phyloP scores from a whole-genome alignment of 805 yeast genomes.

The Suhomyces faveliae region DNA sequence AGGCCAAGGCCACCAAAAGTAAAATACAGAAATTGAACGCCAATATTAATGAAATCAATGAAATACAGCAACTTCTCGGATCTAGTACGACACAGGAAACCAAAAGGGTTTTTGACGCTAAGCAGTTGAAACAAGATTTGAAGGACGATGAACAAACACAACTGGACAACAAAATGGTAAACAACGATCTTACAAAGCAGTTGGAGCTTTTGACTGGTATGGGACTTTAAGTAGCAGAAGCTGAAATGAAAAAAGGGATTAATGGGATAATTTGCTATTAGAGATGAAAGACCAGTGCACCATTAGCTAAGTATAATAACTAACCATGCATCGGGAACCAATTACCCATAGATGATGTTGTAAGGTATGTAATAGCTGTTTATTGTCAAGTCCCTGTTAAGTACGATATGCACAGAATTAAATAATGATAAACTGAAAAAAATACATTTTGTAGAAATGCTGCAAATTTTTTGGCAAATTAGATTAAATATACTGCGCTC shows the following conservation, averaged over 20 bases:
- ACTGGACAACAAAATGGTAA: conserved; percentile 30
- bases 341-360: no score
- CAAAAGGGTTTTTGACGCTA: conserved; percentile 33
- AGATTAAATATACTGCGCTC: no score
- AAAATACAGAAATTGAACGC: conserved; percentile 32
- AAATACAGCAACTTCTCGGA: conserved; percentile 17
- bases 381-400: neutral
- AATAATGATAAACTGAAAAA: neutral
- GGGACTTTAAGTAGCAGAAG: conserved; percentile 14
- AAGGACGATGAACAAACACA: conserved; percentile 33
- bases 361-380: neutral
- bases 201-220: conserved; percentile 49
- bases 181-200: conserved; percentile 45
- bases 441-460: neutral
- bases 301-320: no score
- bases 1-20: conserved; percentile 10
- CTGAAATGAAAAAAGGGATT: no score
- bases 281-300: no score
- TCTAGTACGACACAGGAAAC: conserved; percentile 11
- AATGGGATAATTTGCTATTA: no score
- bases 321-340: no score
- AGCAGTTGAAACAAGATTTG: conserved; percentile 37
- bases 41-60: conserved; percentile 23
- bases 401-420: neutral
- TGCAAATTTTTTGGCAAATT: neutral